Evolutionary conservation across 139 green algal species (phyloP).

Genomic region (Coccomyxa sp.): DNA sequence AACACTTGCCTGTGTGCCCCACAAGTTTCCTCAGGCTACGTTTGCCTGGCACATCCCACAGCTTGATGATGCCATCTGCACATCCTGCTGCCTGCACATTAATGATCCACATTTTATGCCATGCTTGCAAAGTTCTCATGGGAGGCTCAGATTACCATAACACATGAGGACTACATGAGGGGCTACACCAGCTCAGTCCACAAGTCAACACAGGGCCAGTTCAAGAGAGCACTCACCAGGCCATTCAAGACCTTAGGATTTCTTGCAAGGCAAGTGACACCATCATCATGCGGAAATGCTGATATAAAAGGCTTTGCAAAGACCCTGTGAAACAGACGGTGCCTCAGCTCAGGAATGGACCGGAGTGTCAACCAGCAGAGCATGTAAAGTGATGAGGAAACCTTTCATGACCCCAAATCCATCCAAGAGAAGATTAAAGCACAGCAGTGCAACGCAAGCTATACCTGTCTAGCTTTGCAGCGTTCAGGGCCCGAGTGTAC

Average conservation of each 20-base stretch:
- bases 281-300: conserved; percentile 84
- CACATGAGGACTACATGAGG: background rate
- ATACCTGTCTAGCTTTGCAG: conserved; percentile 77
- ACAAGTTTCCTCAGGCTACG: conserved; percentile 66
- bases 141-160: background rate
- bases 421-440: background rate
- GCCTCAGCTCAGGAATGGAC: no score
- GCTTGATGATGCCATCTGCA: conserved; percentile 48
- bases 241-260: conserved; percentile 73
- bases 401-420: background rate
- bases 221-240: background rate
- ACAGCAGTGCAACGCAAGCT: background rate
- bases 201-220: background rate
- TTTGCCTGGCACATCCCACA: conserved; percentile 86
- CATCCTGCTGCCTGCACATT: conserved; percentile 4
- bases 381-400: no score
- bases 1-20: conserved; percentile 55
- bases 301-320: conserved; percentile 97
- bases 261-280: conserved; percentile 77
- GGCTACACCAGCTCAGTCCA: background rate
- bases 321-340: conserved; percentile 36
- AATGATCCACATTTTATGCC: background rate
- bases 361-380: no score
- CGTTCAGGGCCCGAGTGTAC: conserved; percentile 88
- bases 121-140: background rate